Base-by-base conservation (phyloP, 2,329 filamentous ascomycete species). In the Colletotrichum truncatum region DNA sequence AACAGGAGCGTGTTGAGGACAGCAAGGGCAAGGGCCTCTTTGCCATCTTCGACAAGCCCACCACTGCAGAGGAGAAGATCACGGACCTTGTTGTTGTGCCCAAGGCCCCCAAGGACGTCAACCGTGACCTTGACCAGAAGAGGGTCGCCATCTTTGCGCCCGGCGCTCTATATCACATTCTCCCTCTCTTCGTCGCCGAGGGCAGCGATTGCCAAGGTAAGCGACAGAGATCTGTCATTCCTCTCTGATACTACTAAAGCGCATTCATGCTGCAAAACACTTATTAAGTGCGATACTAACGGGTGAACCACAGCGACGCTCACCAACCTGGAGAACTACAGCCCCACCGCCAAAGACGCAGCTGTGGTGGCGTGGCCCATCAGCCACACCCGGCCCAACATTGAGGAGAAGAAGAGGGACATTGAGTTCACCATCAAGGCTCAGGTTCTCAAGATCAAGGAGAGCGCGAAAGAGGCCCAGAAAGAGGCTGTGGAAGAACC, bases 101-200 rank as follows among this genome's bases (percentile, higher is more conserved):
- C 28, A 32, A 52, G 66, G 43, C 69, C 32, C 69, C 70, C 56
- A 68, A 72, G 65, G 57, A 74, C 64, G 67, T 73, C 49, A 56
- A 76, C 65, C 62, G 74, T 64, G 30, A 45, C 5, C 58, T 58
- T 7, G 69, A 71, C 23, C 68, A 72, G 18, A 71, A 78, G 64
- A 25, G 56, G 26, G 72, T 79, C 7, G 74, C 82, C 28, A 79
- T 82, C 52, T 83, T 82, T 65, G 78, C 80, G 11, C 79, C 79
- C 0, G 80, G 78, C 0, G 79, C 80, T 1, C 73, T 82, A 11
- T 82, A 83, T 62, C 78, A 79, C 41, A 75, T 80, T 12, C 49
- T 81, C 41, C 81, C 80, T 28, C 70, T 82, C 7, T 82, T 77
- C 74, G 80, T 82, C 0, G 76, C 80, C 2, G 73, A 74, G 38